phyloP scores from a whole-genome alignment of 331 rosid species.

The Spiraea crenata region DNA sequence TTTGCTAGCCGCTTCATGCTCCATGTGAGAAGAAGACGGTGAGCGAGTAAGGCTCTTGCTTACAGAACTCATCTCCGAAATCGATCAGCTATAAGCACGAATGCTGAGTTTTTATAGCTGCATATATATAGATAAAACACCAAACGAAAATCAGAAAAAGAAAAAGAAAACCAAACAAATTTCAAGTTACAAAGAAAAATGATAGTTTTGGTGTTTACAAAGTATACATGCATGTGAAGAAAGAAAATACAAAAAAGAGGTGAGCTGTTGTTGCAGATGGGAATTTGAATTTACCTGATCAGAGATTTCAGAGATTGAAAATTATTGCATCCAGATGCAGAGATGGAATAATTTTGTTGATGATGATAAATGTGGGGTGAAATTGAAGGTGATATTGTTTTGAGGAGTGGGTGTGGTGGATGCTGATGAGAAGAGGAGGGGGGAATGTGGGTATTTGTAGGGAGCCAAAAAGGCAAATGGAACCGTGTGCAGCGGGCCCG shows the following conservation, averaged over 20 bases:
- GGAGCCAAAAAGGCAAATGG: constrained; percentile 43
- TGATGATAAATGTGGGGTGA: too few species aligned
- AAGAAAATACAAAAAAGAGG: constrained; percentile 9
- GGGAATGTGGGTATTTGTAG: constrained; percentile 65
- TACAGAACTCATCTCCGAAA: constrained; percentile 20
- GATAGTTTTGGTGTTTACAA: background rate
- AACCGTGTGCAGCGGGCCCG: constrained; percentile 68
- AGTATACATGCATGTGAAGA: constrained; percentile 23
- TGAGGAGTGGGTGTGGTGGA: constrained; percentile 38
- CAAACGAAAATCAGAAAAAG: constrained; percentile 6
- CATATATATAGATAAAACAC: constrained; percentile 9
- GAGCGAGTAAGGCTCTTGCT: constrained; percentile 25
- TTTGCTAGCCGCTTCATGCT: constrained; percentile 28
- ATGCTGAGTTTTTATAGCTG: constrained; percentile 24
- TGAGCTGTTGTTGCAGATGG: background rate
- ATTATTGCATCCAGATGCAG: too few species aligned
- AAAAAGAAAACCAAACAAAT: constrained; percentile 4
- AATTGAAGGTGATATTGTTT: constrained; percentile 24
- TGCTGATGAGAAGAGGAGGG: constrained; percentile 35
- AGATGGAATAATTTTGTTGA: too few species aligned
- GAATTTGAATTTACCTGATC: constrained; percentile 30
- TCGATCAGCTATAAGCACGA: background rate
- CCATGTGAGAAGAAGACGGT: constrained; percentile 19
- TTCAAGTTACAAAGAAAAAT: constrained; percentile 35
- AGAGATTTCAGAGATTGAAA: background rate